Conservation (phyloP, 2,329 filamentous ascomycete genomes). For the Pseudocercospora vitis region DNA sequence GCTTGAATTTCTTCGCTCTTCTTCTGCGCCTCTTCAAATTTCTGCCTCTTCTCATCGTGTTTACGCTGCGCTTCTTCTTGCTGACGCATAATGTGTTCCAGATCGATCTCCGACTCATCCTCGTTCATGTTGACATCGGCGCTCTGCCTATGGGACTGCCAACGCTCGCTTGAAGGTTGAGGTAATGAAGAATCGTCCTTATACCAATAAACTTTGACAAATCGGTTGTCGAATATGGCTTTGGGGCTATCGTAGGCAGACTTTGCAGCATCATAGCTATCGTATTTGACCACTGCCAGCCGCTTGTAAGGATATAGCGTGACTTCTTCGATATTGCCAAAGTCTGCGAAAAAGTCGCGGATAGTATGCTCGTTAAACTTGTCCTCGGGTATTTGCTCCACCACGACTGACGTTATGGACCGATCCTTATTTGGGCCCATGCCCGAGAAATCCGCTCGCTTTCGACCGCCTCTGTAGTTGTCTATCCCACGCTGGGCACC, state of each 20-base stretch:
- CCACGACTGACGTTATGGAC: slow-evolving; percentile 66
- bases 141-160: slow-evolving; percentile 16
- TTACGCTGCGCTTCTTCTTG: slow-evolving; percentile 71
- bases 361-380: slow-evolving; percentile 66
- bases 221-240: slow-evolving; percentile 79
- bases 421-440: slow-evolving; percentile 63
- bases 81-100: slow-evolving; percentile 66
- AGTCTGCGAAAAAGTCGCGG: slow-evolving; percentile 68
- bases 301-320: slow-evolving; percentile 66
- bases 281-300: slow-evolving; percentile 69
- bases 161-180: slow-evolving; percentile 17
- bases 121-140: slow-evolving; percentile 32
- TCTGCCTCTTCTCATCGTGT: slow-evolving; percentile 64
- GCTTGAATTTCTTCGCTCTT: slow-evolving; percentile 65
- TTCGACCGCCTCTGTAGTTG: slow-evolving; percentile 39
- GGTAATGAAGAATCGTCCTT: slow-evolving; percentile 45
- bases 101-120: slow-evolving; percentile 60
- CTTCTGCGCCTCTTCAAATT: slow-evolving; percentile 62
- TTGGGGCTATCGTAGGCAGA: slow-evolving; percentile 75
- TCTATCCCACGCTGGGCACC: slow-evolving; percentile 44
- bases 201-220: slow-evolving; percentile 81
- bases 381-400: slow-evolving; percentile 75
- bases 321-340: slow-evolving; percentile 65
- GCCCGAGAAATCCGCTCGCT: slow-evolving; percentile 62
- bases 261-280: slow-evolving; percentile 64